Base-by-base conservation (phyloP, 371 early-diverging fungal species). In the Lichtheimia ramosa region DNA sequence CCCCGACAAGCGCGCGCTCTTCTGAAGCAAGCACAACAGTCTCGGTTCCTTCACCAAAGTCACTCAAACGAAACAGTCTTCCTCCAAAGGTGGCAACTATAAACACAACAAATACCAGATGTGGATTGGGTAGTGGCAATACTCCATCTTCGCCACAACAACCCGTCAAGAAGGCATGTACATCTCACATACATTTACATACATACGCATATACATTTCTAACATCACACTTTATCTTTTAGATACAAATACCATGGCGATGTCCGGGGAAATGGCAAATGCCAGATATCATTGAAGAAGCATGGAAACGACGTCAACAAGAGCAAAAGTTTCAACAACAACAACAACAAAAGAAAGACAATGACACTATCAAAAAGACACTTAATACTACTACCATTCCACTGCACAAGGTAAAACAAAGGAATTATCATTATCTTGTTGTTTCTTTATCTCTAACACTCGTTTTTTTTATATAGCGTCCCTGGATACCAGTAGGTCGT, bases 221-320 rank as follows among this genome's bases (percentile, higher is more conserved):
- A 27, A 27, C 27, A 27, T 27, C 25, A 34, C 10, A 10, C 34
- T 1, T 6, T 5, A 5, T 25, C 5, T 23, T 24, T 2, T 51
- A 51, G 51, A 21, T 51, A 24, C 21, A 15, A 6, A 25, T 21
- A 8, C 51, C 51, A 6, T 80, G 81, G 81, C 75, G 75, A 52
- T 63, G 73, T 50, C 77, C 81, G 40, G 81, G 59, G 12, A 66
- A 69, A 24, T 80, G 70, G 58, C 70, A 80, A 54, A 77, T 77
- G 54, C 81, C 81, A 50, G 81, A 80, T 57, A 75, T 80, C 41
- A 74, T 80, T 50, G 73, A 74, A 65, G 73, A 72, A 60, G 69
- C 68, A 41, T 70, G 71, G 61, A 65, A 64, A 42, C 51, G 61
- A 2, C 43, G 52, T 16, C 57, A 62, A 53, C 52, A 65, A 46